phyloP scores from a whole-genome alignment of 2,329 filamentous ascomycete species.

The Diaporthe nobilis region DNA sequence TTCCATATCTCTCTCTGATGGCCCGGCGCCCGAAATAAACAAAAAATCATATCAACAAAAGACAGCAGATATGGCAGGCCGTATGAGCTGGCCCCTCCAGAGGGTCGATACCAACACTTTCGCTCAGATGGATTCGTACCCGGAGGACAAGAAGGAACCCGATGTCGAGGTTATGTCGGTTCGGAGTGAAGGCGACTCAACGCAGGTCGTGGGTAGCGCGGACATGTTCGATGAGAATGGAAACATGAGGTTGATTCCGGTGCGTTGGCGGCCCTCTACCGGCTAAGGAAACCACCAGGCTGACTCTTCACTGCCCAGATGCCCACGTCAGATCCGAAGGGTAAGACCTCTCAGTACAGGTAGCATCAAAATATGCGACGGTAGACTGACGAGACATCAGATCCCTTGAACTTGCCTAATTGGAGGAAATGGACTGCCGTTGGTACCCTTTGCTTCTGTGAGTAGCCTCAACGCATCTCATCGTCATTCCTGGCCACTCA shows the following conservation, averaged over 20 bases:
- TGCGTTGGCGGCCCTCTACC: slow-evolving; percentile 19
- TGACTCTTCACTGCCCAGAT: slow-evolving; percentile 43
- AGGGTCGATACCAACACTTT: slow-evolving; percentile 17
- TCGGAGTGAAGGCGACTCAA: slow-evolving; percentile 6
- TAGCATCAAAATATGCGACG: neutral
- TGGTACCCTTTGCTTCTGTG: slow-evolving; percentile 51
- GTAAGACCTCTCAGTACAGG: slow-evolving; percentile 24
- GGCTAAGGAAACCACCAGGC: neutral
- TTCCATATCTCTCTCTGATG: neutral
- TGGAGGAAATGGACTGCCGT: slow-evolving; percentile 53
- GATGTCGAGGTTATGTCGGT: slow-evolving; percentile 29
- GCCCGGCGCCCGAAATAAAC: slow-evolving; percentile 33
- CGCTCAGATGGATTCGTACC: slow-evolving; percentile 12
- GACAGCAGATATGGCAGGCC: slow-evolving; percentile 21
- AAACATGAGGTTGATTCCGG: slow-evolving; percentile 45
- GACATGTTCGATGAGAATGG: slow-evolving; percentile 45
- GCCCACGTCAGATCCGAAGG: slow-evolving; percentile 51
- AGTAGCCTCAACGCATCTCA: slow-evolving; percentile 40
- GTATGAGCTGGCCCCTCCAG: slow-evolving; percentile 36
- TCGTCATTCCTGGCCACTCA: neutral
- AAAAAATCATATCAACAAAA: neutral
- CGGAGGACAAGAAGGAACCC: slow-evolving; percentile 23
- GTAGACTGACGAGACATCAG: slow-evolving; percentile 41
- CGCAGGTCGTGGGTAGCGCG: slow-evolving; percentile 44
- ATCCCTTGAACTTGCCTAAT: slow-evolving; percentile 51